Evolutionary conservation across 2,329 filamentous ascomycete species (phyloP).

Genomic region (Claviceps sp.): DNA sequence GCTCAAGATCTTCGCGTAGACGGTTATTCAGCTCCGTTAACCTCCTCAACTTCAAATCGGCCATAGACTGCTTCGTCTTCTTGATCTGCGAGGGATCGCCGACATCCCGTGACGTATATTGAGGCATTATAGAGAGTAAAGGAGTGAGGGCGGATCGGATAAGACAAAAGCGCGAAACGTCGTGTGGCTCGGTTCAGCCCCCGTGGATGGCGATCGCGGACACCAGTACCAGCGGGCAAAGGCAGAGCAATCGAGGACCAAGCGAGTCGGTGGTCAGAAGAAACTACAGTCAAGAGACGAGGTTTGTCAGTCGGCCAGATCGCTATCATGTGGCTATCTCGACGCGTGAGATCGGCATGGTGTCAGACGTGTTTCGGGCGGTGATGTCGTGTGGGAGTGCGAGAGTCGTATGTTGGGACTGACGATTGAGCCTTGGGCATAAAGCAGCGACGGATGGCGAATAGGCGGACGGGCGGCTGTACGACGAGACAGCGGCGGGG

Average conservation of each 20-base stretch:
- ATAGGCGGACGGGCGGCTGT: background rate
- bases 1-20: conserved; percentile 87
- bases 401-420: background rate
- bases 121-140: conserved; percentile 38
- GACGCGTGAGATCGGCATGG: no score
- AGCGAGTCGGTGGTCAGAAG: background rate
- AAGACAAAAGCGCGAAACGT: background rate
- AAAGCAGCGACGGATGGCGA: background rate
- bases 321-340: background rate
- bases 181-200: background rate
- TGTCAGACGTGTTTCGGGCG: no score
- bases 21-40: conserved; percentile 95
- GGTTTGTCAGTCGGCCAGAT: background rate
- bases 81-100: conserved; percentile 55
- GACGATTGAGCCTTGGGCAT: background rate
- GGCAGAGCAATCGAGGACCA: background rate
- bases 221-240: background rate
- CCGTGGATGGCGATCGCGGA: background rate
- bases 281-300: background rate
- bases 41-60: conserved; percentile 89
- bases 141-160: background rate
- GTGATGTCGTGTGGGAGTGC: background rate
- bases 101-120: conserved; percentile 53
- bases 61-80: conserved; percentile 99
- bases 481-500: background rate